These are phyloP conservation scores for Rosa multiflora DNA, from an alignment of 306 rosid species.

Conservation along the genomic window DNA sequence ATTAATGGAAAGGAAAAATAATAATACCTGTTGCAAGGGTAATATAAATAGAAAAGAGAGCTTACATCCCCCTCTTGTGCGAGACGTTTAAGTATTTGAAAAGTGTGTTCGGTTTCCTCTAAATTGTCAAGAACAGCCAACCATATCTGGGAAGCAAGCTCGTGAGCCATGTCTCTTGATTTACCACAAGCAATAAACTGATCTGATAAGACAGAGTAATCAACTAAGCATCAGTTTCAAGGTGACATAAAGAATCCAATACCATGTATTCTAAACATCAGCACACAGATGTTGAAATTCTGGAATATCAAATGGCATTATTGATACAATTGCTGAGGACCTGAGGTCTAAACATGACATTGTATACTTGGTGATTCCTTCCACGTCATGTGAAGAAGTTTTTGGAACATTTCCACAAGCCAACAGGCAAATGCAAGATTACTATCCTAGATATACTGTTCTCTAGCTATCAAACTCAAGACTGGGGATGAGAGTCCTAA, in stretches of 20 bases:
- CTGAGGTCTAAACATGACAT: background rate
- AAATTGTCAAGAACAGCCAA: constrained; percentile 68
- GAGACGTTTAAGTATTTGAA: constrained; percentile 60
- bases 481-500: background rate
- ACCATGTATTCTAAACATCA: background rate
- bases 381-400: background rate
- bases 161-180: constrained; percentile 64
- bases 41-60: background rate
- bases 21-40: background rate
- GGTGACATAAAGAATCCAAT: background rate
- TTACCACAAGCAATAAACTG: constrained; percentile 79
- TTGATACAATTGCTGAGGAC: background rate
- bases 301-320: background rate
- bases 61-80: constrained; percentile 79
- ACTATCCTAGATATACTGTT: background rate
- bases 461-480: background rate
- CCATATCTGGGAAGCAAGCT: constrained; percentile 73
- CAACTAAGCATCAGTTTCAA: background rate
- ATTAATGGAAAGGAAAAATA: background rate
- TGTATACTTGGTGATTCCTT: background rate
- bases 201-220: constrained; percentile 43
- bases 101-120: constrained; percentile 60
- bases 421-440: background rate
- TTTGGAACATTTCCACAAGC: background rate
- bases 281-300: background rate